phyloP scores from a whole-genome alignment of 169 alveolate species.

The Amoebophrya sp. region DNA sequence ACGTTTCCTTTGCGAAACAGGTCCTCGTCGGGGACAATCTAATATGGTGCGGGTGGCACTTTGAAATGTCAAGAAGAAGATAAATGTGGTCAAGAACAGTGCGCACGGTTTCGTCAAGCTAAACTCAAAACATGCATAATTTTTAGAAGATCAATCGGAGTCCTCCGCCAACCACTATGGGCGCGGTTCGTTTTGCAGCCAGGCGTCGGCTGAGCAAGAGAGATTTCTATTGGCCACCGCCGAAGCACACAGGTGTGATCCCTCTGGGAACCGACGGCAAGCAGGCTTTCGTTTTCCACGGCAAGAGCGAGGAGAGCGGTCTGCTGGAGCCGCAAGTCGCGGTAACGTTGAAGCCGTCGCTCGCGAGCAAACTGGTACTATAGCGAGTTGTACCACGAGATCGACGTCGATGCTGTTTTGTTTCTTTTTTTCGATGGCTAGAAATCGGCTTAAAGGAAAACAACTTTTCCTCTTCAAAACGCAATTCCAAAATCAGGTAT shows the following conservation, averaged over 20 bases:
- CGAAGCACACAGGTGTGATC: background rate
- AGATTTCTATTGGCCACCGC: background rate
- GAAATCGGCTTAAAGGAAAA: too few relatives aligned
- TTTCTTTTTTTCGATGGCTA: background rate
- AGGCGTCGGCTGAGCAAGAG: background rate
- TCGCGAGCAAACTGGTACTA: background rate
- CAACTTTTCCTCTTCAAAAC: too few relatives aligned
- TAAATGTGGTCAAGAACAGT: too few relatives aligned
- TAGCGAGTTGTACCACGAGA: too few relatives aligned
- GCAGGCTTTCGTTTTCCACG: background rate
- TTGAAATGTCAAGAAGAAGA: too few relatives aligned
- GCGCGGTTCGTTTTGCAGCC: background rate
- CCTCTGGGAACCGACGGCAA: background rate
- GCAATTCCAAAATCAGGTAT: too few relatives aligned
- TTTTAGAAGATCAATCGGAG: too few relatives aligned
- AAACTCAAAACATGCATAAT: too few relatives aligned
- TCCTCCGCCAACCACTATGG: background rate
- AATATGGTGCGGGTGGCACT: too few relatives aligned
- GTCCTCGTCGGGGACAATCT: too few relatives aligned
- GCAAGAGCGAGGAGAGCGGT: background rate
- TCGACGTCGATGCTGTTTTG: background rate
- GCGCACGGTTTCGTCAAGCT: too few relatives aligned
- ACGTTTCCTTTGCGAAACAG: too few relatives aligned
- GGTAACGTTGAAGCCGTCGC: background rate
- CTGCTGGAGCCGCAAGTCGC: background rate